Evolutionary conservation across 108 stramenopile species (phyloP).

Genomic region (Poteriospumella lacustris): DNA sequence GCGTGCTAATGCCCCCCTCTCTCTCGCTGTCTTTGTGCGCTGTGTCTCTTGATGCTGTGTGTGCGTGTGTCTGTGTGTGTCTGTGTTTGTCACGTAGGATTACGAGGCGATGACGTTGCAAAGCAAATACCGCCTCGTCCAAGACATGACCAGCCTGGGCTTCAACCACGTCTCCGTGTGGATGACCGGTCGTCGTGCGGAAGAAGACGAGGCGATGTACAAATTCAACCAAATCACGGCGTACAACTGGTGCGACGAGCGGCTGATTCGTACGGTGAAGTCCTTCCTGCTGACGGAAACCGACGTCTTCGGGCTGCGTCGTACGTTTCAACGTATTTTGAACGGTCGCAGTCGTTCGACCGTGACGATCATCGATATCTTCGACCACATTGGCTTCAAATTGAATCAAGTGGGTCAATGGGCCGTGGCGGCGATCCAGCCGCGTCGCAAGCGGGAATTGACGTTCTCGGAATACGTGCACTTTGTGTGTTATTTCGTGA

Average conservation of each 20-base stretch:
- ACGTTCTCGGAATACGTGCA: slow-evolving; percentile 24
- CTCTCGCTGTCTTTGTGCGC: no score
- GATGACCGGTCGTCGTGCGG: background rate
- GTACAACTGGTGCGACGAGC: background rate
- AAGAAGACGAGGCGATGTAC: background rate
- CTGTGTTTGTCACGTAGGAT: no score
- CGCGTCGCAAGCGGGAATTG: background rate
- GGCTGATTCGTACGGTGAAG: background rate
- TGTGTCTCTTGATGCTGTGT: no score
- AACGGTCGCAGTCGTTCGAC: background rate
- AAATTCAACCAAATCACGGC: background rate
- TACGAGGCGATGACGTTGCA: no score
- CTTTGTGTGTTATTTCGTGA: slow-evolving; percentile 22
- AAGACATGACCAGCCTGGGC: no score
- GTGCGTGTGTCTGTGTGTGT: no score
- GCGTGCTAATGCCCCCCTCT: no score
- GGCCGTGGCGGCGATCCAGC: background rate
- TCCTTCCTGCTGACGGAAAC: background rate
- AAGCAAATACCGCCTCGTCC: no score
- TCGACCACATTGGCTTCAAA: background rate
- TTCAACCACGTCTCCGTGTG: no score
- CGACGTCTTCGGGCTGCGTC: background rate
- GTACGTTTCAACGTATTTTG: background rate
- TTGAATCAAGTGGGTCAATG: background rate
- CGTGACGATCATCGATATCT: background rate